Percentiles rank a stretch among this genome's conserved stretches.
Evolutionary conservation across 768 basidiomycete genomes (phyloP).

Genomic region (Phylloporus rhodoxanthus): DNA sequence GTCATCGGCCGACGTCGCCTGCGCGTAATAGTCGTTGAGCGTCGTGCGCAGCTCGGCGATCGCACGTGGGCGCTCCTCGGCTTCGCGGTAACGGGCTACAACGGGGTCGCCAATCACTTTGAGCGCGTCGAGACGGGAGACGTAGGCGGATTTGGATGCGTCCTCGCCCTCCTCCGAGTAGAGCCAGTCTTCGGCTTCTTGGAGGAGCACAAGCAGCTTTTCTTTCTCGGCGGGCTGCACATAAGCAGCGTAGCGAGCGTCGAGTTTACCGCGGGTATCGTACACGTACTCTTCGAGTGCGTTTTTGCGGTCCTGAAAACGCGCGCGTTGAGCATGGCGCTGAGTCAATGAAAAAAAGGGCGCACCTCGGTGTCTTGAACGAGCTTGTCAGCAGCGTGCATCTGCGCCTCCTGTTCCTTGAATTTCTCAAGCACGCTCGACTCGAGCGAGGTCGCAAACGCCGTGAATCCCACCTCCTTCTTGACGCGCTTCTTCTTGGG

Average conservation of each 20-base stretch:
- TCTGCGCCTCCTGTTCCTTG: slow-evolving; percentile 80
- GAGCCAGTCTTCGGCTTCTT: slow-evolving; percentile 91
- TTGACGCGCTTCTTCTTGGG: slow-evolving; percentile 84
- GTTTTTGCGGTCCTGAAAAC: slow-evolving; percentile 85
- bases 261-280: slow-evolving; percentile 89
- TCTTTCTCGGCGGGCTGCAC: slow-evolving; percentile 74
- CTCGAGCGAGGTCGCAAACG: slow-evolving; percentile 61
- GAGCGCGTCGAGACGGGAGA: slow-evolving; percentile 72
- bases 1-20: slow-evolving; percentile 81
- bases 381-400: slow-evolving; percentile 90
- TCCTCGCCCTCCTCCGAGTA: slow-evolving; percentile 97
- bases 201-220: slow-evolving; percentile 61
- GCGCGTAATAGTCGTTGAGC: slow-evolving; percentile 77
- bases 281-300: slow-evolving; percentile 98
- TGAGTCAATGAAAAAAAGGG: slow-evolving; percentile 1
- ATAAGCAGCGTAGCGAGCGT: slow-evolving; percentile 76
- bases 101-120: slow-evolving; percentile 86
- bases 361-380: slow-evolving; percentile 94
- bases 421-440: slow-evolving; percentile 53
- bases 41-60: slow-evolving; percentile 78
- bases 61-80: slow-evolving; percentile 71
- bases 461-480: slow-evolving; percentile 78
- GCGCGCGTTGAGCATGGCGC: slow-evolving; percentile 10
- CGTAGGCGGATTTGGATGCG: slow-evolving; percentile 92
- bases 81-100: slow-evolving; percentile 73